Base-by-base conservation (phyloP, 805 yeast genomes). In the Hanseniaspora vineae region DNA sequence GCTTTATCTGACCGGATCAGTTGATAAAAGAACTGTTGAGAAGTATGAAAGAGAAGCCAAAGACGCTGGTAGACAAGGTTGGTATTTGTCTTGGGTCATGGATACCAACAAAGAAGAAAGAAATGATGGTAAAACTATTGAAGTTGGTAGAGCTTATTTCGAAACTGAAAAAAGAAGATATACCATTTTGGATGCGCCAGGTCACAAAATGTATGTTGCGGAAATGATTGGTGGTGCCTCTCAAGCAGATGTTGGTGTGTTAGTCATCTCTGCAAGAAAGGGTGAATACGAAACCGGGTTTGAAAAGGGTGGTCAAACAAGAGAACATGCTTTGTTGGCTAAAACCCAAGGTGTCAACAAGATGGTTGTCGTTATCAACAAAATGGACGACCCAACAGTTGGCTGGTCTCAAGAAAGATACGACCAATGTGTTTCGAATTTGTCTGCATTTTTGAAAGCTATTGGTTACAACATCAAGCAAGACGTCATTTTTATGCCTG, bases 161-260 rank as follows among this genome's bases (percentile, higher is more conserved):
- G 99, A 92, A 73, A 92, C 98, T 50, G 97, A 89, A 31, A 88
- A 86, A 72, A 84, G 98, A 72, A 82, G 97, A 68, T 92, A 92
- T 73, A 90, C 98, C 42, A 88, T 92, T 57, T 78, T 92, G 66
- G 99, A 92, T 68, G 99, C 99, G 9, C 99, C 99, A 55, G 99
- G 99, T 46, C 99, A 92, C 75, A 92, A 92, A 72, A 84, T 92
- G 87, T 92, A 92, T 65, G 97, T 92, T 53, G 87, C 97, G 48
- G 95, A 88, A 67, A 92, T 92, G 99, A 92, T 92, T 73, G 97
- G 97, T 60, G 98, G 98, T 68, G 99, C 99, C 17, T 89, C 97
- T 43, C 99, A 92, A 72, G 98, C 99, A 35, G 99, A 92, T 71
- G 92, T 90, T 50, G 99, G 99, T 70, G 79, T 92, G 55, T 76